A percentile compares a stretch with the other conserved stretches of the same genome.
phyloP scores from a whole-genome alignment of 192 early-diverging fungal genomes.

The Mortierella antarctica region DNA sequence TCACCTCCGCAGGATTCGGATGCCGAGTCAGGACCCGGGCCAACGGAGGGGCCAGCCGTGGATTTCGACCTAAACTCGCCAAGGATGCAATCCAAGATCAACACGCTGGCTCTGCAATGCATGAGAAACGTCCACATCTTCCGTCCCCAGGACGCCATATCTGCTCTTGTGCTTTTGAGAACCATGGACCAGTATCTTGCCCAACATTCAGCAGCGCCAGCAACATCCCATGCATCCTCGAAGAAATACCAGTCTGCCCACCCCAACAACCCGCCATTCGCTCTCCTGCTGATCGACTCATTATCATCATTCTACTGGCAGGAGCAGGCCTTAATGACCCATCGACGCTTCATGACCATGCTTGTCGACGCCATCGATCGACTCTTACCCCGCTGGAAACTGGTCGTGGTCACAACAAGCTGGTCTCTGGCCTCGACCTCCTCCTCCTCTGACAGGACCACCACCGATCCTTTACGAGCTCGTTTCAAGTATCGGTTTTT shows the following conservation, averaged over 20 bases:
- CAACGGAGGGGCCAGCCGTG: not conserved
- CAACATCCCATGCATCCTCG: not conserved
- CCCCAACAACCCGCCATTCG: constrained; percentile 23
- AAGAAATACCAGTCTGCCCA: not conserved
- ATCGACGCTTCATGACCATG: constrained; percentile 12
- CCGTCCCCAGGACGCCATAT: constrained; percentile 32
- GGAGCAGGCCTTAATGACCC: constrained; percentile 18
- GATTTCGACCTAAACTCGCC: constrained; percentile 7
- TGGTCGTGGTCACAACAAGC: constrained; percentile 30
- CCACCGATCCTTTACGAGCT: constrained; percentile 21
- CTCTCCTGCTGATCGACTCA: constrained; percentile 32
- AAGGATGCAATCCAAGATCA: constrained; percentile 18
- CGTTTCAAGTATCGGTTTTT: constrained; percentile 35
- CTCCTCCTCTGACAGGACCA: constrained; percentile 12
- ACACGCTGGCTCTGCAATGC: constrained; percentile 20
- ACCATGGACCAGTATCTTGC: constrained; percentile 27
- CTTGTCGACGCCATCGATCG: constrained; percentile 26
- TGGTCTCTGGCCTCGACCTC: constrained; percentile 21
- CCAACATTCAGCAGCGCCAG: not conserved
- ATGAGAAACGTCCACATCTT: constrained; percentile 38
- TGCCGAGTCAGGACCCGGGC: not conserved
- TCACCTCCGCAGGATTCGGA: too few relatives aligned
- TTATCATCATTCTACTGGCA: constrained; percentile 45
- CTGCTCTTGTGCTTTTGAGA: constrained; percentile 27
- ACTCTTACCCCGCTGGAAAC: constrained; percentile 15